A percentile compares a stretch with the other conserved stretches of the same genome.
These are phyloP conservation scores for Stereum hirsutum DNA, from an alignment of 1,284 basidiomycete genomes.

Conservation along the genomic window DNA sequence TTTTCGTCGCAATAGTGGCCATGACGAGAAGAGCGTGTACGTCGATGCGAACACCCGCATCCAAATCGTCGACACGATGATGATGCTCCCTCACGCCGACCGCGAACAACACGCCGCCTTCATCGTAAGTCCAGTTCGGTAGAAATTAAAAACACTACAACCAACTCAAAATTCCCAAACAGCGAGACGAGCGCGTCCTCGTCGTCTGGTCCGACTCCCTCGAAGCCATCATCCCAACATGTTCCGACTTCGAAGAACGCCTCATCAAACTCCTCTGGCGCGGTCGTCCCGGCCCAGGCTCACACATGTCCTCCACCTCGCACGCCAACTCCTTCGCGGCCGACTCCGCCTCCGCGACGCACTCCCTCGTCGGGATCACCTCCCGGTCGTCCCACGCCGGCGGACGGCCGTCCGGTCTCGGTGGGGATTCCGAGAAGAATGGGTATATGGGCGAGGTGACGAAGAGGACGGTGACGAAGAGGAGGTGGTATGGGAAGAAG, in stretches of 20 bases:
- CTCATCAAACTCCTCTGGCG: conserved; percentile 75
- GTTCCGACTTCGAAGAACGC: conserved; percentile 68
- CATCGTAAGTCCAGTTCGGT: conserved; percentile 39
- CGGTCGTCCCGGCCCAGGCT: conserved; percentile 18
- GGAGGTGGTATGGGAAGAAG: conserved; percentile 27
- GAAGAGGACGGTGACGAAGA: conserved; percentile 8
- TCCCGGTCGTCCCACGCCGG: conserved; percentile 12
- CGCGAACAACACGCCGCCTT: conserved; percentile 84
- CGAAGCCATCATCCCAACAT: conserved; percentile 62
- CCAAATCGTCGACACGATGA: conserved; percentile 61
- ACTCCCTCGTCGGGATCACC: conserved; percentile 8
- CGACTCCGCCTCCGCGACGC: conserved; percentile 12
- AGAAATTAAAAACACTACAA: background rate
- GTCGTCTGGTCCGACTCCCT: conserved; percentile 74
- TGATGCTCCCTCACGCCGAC: conserved; percentile 64
- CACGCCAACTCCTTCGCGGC: conserved; percentile 6
- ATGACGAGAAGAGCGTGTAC: conserved; percentile 48
- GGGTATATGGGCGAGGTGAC: conserved; percentile 12
- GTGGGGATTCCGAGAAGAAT: conserved; percentile 25
- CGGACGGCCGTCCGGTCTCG: background rate
- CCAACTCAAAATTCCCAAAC: background rate
- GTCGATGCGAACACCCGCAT: conserved; percentile 65
- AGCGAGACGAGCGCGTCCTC: conserved; percentile 70
- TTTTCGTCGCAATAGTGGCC: too few relatives aligned
- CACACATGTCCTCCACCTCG: conserved; percentile 2